These are phyloP conservation scores for Tuber brumale DNA, from an alignment of 495 filamentous ascomycete species.

Conservation along the genomic window DNA sequence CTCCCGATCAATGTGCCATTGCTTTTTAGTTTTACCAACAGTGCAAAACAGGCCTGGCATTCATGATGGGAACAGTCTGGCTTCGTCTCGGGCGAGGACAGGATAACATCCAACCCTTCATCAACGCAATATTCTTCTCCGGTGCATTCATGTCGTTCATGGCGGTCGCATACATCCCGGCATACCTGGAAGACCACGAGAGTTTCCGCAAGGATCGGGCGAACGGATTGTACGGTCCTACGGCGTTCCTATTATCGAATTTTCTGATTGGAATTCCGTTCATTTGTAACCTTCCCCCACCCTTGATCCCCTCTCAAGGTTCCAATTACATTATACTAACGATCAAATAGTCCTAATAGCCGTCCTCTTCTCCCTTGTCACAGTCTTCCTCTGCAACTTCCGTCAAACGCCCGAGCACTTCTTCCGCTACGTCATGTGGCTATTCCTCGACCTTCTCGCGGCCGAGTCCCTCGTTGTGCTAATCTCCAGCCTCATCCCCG, in stretches of 20 bases:
- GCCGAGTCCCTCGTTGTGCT: constrained; percentile 76
- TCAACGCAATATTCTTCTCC: constrained; percentile 77
- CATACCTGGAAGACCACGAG: constrained; percentile 71
- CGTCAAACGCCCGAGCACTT: constrained; percentile 58
- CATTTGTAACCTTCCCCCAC: constrained; percentile 44
- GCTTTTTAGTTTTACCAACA: neutral
- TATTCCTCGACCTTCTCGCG: constrained; percentile 75
- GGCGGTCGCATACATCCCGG: constrained; percentile 76
- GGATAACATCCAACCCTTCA: constrained; percentile 65
- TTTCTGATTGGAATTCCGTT: constrained; percentile 76
- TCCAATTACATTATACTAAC: constrained; percentile 22
- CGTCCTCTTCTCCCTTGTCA: constrained; percentile 63
- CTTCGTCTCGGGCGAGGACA: constrained; percentile 60
- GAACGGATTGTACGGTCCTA: constrained; percentile 71
- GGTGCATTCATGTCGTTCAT: constrained; percentile 87
- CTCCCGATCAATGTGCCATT: neutral
- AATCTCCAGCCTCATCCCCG: constrained; percentile 62
- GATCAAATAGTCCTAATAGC: constrained; percentile 53
- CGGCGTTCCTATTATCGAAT: constrained; percentile 66
- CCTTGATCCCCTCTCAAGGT: constrained; percentile 27
- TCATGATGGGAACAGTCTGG: constrained; percentile 88
- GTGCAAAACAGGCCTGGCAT: constrained; percentile 51
- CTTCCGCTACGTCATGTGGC: constrained; percentile 76
- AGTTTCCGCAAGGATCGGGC: constrained; percentile 71
- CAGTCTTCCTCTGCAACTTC: constrained; percentile 77